Evolutionary conservation across 192 early-diverging fungal species (phyloP), one percentile per base, ranked within the genome.

Genomic region (Coemansia sp.): DNA sequence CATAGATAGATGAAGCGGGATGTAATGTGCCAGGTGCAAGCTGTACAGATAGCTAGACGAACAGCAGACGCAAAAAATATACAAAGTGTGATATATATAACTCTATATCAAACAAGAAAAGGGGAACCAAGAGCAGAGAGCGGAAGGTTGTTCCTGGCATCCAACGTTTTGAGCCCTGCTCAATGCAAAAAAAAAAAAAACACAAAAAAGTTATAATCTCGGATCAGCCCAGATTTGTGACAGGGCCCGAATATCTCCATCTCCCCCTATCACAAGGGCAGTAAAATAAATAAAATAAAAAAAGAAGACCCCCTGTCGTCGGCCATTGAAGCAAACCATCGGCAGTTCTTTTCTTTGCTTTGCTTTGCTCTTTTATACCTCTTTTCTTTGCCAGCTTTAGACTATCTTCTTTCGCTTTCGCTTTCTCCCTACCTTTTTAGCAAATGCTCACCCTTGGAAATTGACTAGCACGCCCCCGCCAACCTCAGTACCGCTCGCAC

Each of bases 391-490:
- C 57, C 44, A 42, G 46, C 66, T 3, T 43, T 43, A 33, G 1
- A 61, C 21, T 42, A 6, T 6, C 8, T 7, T 5, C 39, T 21
- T 46, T n/a, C 10, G 33, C n/a, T 33, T 23, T 21, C 19, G 0
- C 32, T 60, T 61, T 61, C 19, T 2, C 19, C 4, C 11, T 21
- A 14, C 30, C 9, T 49, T 62, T 35, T 58, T 23, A 32, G 38
- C 69, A 68, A 75, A 74, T 75, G 69, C 38, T 26, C 69, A 13
- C 23, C 42, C 47, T 55, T 47, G 26, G 62, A 63, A 40, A 71
- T 69, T 80, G 77, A 80, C 77, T 80, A 80, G 23, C 61, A 72
- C 69, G 73, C 73, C 58, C 69, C 60, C 65, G 38, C 33, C 58
- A 35, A 16, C 62, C 19, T 62, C 46, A 23, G 38, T 39, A 39